Percentiles rank a stretch among this genome's conserved stretches.
These are phyloP conservation scores for Fusarium protoensiforme DNA, from an alignment of 2,329 filamentous ascomycete species.

Conservation along the genomic window DNA sequence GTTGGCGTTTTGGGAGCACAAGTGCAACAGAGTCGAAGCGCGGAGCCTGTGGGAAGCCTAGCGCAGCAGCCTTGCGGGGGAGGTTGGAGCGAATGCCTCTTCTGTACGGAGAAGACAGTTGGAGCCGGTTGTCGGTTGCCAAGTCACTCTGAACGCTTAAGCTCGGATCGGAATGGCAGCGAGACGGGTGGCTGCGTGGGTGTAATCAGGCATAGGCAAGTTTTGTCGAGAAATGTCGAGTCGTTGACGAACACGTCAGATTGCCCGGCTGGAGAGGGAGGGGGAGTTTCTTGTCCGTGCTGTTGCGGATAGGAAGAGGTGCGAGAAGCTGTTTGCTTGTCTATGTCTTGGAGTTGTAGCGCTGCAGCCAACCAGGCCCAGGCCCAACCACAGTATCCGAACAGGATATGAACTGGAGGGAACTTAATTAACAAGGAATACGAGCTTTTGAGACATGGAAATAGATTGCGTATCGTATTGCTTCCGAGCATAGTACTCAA, in stretches of 20 bases:
- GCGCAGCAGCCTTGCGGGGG: not conserved
- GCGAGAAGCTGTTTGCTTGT: not conserved
- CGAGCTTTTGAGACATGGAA: not conserved
- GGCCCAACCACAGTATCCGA: not conserved
- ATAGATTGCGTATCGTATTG: not conserved
- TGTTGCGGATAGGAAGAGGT: not conserved
- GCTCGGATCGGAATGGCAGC: not conserved
- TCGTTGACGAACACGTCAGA: slow-evolving; percentile 4
- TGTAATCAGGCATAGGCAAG: slow-evolving; percentile 10
- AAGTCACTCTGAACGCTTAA: not conserved
- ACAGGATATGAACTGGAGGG: not conserved
- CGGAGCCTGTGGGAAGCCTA: slow-evolving; percentile 6
- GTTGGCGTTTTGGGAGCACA: slow-evolving; percentile 6
- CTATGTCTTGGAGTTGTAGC: not conserved
- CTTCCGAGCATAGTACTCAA: not conserved
- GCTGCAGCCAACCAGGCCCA: not conserved
- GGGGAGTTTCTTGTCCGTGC: not conserved
- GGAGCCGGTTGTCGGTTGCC: not conserved
- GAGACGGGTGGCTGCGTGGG: slow-evolving; percentile 27
- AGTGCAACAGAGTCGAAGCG: slow-evolving; percentile 16
- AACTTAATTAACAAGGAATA: not conserved
- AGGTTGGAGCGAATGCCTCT: not conserved
- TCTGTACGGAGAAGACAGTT: not conserved
- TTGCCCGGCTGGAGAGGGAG: not conserved
- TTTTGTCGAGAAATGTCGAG: not conserved